Percentiles rank a stretch among this genome's conserved stretches.
phyloP scores from a whole-genome alignment of 2,329 filamentous ascomycete genomes.

The Trichoderma arundinaceum region DNA sequence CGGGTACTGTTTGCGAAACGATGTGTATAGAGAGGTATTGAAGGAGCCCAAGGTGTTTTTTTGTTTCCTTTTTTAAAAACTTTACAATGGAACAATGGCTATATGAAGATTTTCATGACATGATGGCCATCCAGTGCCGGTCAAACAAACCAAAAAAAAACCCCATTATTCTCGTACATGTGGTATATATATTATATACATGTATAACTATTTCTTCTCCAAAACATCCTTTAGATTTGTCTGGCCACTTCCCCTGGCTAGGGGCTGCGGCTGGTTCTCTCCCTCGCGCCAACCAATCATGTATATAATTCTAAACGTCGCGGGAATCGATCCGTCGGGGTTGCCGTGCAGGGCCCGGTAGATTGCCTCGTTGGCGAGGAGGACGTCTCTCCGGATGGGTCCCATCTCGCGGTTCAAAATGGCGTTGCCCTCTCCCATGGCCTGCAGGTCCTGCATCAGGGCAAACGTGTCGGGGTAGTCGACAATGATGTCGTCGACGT shows the following conservation, averaged over 20 bases:
- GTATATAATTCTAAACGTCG: slow-evolving; percentile 93
- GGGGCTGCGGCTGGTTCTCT: slow-evolving; percentile 75
- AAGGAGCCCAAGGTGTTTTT: slow-evolving; percentile 23
- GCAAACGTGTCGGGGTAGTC: slow-evolving; percentile 90
- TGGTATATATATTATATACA: not conserved
- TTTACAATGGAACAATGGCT: slow-evolving; percentile 8
- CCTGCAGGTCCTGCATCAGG: slow-evolving; percentile 90
- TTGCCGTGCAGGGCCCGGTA: slow-evolving; percentile 89
- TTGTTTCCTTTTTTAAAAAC: not conserved
- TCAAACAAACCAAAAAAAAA: not conserved
- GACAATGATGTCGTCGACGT: slow-evolving; percentile 95
- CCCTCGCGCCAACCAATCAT: slow-evolving; percentile 99
- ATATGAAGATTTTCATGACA: not conserved
- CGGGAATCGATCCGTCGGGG: slow-evolving; percentile 75
- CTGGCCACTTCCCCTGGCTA: slow-evolving; percentile 83
- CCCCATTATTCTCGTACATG: not conserved
- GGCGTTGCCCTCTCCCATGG: slow-evolving; percentile 95
- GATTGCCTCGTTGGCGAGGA: slow-evolving; percentile 86
- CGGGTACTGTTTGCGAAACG: not conserved
- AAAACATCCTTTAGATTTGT: slow-evolving; percentile 85
- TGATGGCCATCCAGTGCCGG: not conserved
- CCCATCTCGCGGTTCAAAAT: slow-evolving; percentile 84
- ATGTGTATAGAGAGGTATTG: slow-evolving; percentile 4
- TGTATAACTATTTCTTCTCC: slow-evolving; percentile 52
- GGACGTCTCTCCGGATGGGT: slow-evolving; percentile 76